Evolutionary conservation across 257 asterid genomes (phyloP).

Genomic region (Solanum bulbocastanum): DNA sequence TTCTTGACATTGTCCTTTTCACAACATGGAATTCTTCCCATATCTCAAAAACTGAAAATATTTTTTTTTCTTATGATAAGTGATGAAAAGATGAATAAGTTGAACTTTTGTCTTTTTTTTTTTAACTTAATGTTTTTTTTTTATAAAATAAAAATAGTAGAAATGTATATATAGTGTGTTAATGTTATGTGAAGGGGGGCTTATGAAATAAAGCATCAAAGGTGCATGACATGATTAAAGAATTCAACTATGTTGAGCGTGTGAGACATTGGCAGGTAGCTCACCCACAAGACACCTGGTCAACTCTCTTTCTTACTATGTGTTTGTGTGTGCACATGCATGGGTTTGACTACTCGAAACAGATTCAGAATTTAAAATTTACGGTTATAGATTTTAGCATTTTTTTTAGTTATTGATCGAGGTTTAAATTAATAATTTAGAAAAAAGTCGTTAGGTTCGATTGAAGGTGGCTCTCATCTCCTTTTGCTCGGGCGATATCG

Average conservation of each 20-base stretch:
- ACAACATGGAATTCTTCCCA: constrained; percentile 94
- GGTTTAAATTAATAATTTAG: neutral
- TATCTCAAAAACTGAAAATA: neutral
- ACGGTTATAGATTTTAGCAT: accelerated
- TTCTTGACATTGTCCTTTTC: constrained; percentile 84
- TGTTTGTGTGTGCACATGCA: neutral
- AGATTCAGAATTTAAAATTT: neutral
- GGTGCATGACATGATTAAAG: constrained; percentile 67
- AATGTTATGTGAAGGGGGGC: neutral
- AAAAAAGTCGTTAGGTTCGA: neutral
- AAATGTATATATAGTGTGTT: neutral
- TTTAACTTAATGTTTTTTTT: neutral
- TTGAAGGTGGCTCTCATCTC: neutral
- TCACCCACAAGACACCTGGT: constrained; percentile 82
- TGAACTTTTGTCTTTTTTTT: neutral
- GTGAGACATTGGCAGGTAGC: constrained; percentile 76
- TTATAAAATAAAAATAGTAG: neutral
- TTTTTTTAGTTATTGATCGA: neutral
- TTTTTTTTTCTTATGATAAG: neutral
- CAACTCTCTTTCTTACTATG: constrained; percentile 22
- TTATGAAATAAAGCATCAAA: constrained; percentile 6
- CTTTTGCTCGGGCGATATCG: accelerated
- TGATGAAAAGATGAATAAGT: neutral
- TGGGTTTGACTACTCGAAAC: neutral
- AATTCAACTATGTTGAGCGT: constrained; percentile 90